Conservation (phyloP, 768 basidiomycete genomes). For the Termitomyces sp. region DNA sequence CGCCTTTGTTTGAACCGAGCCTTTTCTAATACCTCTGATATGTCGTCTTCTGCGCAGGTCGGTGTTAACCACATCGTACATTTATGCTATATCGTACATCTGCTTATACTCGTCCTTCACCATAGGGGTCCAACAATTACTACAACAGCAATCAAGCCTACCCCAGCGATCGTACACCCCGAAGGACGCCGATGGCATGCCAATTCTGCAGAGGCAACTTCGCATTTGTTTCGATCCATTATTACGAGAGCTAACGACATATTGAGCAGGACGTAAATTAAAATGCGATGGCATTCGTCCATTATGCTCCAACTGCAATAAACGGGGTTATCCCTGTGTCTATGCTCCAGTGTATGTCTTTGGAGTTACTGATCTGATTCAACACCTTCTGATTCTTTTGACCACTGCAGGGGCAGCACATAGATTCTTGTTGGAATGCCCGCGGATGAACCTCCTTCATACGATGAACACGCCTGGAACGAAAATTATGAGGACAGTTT, state of each 20-base stretch:
- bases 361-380: background rate
- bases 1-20: background rate
- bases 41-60: conserved; percentile 15
- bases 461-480: background rate
- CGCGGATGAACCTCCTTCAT: background rate
- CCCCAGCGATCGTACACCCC: conserved; percentile 22
- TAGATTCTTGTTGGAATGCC: background rate
- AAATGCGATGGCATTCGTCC: conserved; percentile 69
- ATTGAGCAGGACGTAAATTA: conserved; percentile 54
- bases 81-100: background rate
- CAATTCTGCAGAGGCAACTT: conserved; percentile 64
- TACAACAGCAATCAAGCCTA: conserved; percentile 4
- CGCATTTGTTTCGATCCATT: background rate
- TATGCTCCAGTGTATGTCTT: conserved; percentile 65
- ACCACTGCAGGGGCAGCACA: background rate
- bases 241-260: background rate
- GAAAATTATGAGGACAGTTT: background rate
- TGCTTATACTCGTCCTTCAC: background rate
- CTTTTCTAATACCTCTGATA: background rate
- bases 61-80: too few species aligned
- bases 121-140: background rate
- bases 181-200: conserved; percentile 68
- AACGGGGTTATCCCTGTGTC: conserved; percentile 52
- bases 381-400: background rate
- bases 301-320: conserved; percentile 63